Base-by-base conservation (phyloP, 2,329 filamentous ascomycete genomes). In the Tothia fuscella region DNA sequence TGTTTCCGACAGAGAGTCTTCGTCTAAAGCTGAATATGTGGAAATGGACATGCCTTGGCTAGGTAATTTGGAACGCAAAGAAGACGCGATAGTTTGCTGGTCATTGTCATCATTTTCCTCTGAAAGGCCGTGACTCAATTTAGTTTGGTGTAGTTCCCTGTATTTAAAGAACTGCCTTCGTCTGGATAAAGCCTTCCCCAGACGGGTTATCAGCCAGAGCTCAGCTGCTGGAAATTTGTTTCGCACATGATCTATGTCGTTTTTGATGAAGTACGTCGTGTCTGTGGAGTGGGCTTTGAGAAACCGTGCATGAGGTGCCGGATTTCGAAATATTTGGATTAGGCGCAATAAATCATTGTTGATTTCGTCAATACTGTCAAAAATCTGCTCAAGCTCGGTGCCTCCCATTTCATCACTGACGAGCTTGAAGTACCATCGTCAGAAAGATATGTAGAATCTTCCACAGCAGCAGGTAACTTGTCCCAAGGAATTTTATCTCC, bases 121-220 rank as follows among this genome's bases (percentile, higher is more conserved):
- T 38, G n/a, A 44, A 41, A 49, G 45, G 6, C 46, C 48, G 39
- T 52, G 49, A 0, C 46, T 21, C 12, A 60, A 43, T 39, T 60
- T 59, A 3, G 51, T 26, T 31, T 56, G 52, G 41, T 61, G 59
- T 12, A 48, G 43, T 33, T 58, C 47, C 4, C 58, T 48, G 38
- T 62, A 62, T 4, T 47, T 52, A 2, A 61, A 47, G 30, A 58
- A 56, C 37, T 57, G 53, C 6, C 57, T 48, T 17, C 57, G 48
- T 34, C 48, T 49, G 3, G 58, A 54, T 10, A 57, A 57, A 1
- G 53, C 53, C 34, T 51, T 49, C 12, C 56, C 57, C 3, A 61
- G 49, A 16, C 56, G 47, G 12, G 54, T 44, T 2, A 32, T 17
- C 7, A 58, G 38, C 32, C 45, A 49, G 2, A 40, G 21, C 1